A percentile compares a stretch with the other conserved stretches of the same genome.
phyloP scores from a whole-genome alignment of 139 green algal species.

The Choricystis sp. region DNA sequence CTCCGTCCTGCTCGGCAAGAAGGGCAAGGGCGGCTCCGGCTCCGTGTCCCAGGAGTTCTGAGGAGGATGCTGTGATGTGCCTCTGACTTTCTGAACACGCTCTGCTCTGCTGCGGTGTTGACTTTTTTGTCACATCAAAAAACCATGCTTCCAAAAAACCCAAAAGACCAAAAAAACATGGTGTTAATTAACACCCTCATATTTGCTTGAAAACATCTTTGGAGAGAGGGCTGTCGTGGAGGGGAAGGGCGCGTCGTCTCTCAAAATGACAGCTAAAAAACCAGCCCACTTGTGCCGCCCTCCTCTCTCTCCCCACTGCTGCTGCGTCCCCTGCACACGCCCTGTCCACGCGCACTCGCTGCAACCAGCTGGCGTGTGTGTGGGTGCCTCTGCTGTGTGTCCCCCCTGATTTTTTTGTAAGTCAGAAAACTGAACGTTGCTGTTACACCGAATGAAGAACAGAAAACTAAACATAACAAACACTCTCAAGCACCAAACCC shows the following conservation, averaged over 20 bases:
- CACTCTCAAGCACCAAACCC: conserved; percentile 89
- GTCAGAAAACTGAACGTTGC: too few species aligned
- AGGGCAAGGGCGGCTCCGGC: conserved; percentile 9
- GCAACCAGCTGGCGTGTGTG: too few species aligned
- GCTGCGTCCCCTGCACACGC: background rate
- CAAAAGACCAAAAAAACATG: background rate
- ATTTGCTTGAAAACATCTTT: background rate
- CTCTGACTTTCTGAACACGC: too few species aligned
- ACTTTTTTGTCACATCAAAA: background rate
- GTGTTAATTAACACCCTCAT: background rate
- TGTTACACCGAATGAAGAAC: too few species aligned
- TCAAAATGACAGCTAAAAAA: background rate
- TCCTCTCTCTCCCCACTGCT: background rate
- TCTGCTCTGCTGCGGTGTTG: too few species aligned
- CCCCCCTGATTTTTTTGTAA: too few species aligned
- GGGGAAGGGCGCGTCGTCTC: background rate
- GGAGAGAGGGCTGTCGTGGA: background rate
- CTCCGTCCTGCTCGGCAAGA: conserved; percentile 61
- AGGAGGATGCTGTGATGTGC: too few species aligned
- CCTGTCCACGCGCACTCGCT: too few species aligned
- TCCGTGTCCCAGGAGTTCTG: too few species aligned
- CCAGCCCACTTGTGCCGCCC: background rate
- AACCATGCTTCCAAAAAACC: background rate
- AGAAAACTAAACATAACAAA: too few species aligned
- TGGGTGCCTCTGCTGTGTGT: too few species aligned